Base-by-base conservation (phyloP, 1,284 basidiomycete genomes). In the Apiotrichum laibachii region DNA sequence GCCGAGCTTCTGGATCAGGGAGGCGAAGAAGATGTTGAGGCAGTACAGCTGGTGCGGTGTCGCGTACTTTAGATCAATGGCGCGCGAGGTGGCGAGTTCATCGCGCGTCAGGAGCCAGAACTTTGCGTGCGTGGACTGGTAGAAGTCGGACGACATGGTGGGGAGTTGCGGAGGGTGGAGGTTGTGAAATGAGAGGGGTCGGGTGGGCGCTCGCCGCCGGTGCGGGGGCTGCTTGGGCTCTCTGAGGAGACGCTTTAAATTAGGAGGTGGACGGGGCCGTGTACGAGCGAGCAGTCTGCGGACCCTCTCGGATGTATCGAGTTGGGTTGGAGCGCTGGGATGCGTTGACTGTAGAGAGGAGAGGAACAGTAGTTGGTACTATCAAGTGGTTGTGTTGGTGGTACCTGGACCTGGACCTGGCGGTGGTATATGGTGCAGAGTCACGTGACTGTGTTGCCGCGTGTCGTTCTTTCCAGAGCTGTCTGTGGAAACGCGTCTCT, bases 81-180 rank as follows among this genome's bases (percentile, higher is more conserved):
- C 77, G 34, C 90, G 85, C n/a, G 92, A 86, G 62, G 84, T 82
- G 56, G 81, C 81, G 50, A 92, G 77, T 0, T 86, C 85, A 21
- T 85, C 82, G n/a, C 90, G 84, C 75, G 92, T 89, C 42, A 93
- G 82, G 37, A 93, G 83, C 90, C 92, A 95, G 70, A 90, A 72
- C 55, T 60, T 63, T 45, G 67, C 66, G 53, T 77, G 75, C 5
- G 75, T 75, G 5, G 75, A 77, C 31, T 68, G 55, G 67, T 70
- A 77, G 57, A 75, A 77, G 62, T 72, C 71, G 53, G 71, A 73
- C 37, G 75, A 75, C 75, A 77, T 77, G 54, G 40, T 55, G 58
- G 13, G 42, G 35, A 21, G 34, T 22, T 12, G 48, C 9, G 39
- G 37, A 22, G n/a, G 37, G 55, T 21, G 18, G 31, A 21, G 51